Evolutionary conservation across 257 asterid species (phyloP).

Genomic region (Forsythia viridissima): DNA sequence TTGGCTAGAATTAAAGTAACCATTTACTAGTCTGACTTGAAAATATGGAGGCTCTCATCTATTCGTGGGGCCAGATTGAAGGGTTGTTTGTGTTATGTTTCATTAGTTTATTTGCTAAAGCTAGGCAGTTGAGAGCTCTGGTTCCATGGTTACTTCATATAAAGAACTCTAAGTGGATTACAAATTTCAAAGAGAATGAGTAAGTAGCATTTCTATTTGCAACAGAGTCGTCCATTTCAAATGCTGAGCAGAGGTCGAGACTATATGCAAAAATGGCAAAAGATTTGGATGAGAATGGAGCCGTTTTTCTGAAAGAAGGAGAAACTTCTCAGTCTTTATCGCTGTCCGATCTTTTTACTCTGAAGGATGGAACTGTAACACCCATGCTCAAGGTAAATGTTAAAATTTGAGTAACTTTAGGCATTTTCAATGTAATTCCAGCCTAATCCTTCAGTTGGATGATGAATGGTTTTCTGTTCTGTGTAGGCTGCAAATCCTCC

Average conservation of each 20-base stretch:
- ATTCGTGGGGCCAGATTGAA: neutral
- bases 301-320: conserved; percentile 77
- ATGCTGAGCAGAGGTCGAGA: conserved; percentile 63
- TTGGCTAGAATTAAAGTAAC: neutral
- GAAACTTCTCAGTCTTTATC: conserved; percentile 90
- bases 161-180: neutral
- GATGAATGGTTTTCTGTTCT: conserved; percentile 21
- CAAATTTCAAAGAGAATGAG: conserved; percentile 15
- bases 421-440: neutral
- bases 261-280: conserved; percentile 72
- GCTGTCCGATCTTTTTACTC: conserved; percentile 72
- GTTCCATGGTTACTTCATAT: neutral
- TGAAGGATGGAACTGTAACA: conserved; percentile 59
- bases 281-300: conserved; percentile 84
- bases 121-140: neutral
- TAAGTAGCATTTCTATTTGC: conserved; percentile 21
- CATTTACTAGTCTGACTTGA: neutral
- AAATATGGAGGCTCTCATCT: neutral
- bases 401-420: neutral
- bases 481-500: conserved; percentile 83
- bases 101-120: neutral
- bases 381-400: conserved; percentile 71
- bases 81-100: neutral
- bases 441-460: conserved; percentile 6
- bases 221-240: conserved; percentile 45